These are phyloP conservation scores for Tillandsia leiboldiana DNA, from an alignment of 176 grass and related monocot genomes.

Conservation along the genomic window DNA sequence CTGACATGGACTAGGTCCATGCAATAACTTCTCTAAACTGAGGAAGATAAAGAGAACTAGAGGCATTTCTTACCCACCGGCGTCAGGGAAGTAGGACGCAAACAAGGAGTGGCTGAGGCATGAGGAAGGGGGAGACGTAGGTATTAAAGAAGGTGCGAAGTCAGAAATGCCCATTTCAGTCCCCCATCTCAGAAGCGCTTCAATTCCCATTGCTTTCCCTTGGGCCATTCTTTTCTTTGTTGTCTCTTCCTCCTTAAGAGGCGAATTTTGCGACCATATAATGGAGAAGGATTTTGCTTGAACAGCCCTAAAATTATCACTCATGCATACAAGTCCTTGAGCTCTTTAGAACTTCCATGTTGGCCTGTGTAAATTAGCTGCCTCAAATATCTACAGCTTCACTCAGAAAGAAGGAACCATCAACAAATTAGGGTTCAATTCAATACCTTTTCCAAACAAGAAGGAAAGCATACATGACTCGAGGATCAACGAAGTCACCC, in stretches of 20 bases:
- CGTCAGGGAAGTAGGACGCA: slow-evolving; percentile 54
- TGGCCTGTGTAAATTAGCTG: too few relatives aligned
- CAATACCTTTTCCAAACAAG: too few relatives aligned
- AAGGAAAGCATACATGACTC: too few relatives aligned
- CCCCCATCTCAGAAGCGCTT: slow-evolving; percentile 69
- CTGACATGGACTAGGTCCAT: too few relatives aligned
- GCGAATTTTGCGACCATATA: too few relatives aligned
- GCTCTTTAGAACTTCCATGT: too few relatives aligned
- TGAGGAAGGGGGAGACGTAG: slow-evolving; percentile 1
- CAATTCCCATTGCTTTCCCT: slow-evolving; percentile 20
- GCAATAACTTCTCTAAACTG: too few relatives aligned
- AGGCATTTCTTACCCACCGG: slow-evolving; percentile 54
- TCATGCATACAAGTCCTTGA: too few relatives aligned
- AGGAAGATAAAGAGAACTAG: neutral
- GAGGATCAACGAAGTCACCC: too few relatives aligned
- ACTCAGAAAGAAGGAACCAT: too few relatives aligned
- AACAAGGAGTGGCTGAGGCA: slow-evolving; percentile 51
- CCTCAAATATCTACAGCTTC: too few relatives aligned
- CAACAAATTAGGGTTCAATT: too few relatives aligned
- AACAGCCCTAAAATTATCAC: neutral
- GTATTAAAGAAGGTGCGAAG: slow-evolving; percentile 1
- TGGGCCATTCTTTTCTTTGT: neutral
- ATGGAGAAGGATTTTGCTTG: neutral
- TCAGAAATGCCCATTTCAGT: slow-evolving; percentile 66
- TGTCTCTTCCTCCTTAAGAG: neutral